Conservation (phyloP, 371 early-diverging fungal genomes). For the Dichotomocladium elegans region DNA sequence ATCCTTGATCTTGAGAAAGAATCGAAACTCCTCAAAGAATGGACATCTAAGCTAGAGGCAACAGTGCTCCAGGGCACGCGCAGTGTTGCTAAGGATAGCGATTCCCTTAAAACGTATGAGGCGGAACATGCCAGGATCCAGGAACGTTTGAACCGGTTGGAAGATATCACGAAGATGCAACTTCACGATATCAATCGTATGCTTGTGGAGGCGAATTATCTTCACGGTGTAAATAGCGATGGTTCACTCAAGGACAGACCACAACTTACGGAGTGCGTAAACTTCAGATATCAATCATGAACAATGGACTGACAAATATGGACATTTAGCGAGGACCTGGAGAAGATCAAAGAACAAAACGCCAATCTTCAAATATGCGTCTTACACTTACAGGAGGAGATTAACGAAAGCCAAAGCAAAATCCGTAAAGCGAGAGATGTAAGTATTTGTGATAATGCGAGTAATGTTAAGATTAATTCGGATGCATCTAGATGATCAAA, state of each 20-base stretch:
- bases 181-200: constrained; percentile 68
- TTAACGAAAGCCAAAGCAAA: constrained; percentile 64
- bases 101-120: constrained; percentile 33
- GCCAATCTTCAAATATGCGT: constrained; percentile 57
- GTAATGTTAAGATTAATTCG: not conserved
- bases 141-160: constrained; percentile 58
- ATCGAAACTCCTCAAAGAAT: constrained; percentile 29
- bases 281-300: not conserved
- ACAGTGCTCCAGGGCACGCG: constrained; percentile 35
- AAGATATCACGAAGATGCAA: constrained; percentile 62
- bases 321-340: constrained; percentile 30
- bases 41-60: constrained; percentile 24
- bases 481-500: constrained; percentile 34
- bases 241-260: constrained; percentile 26
- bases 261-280: constrained; percentile 38
- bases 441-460: constrained; percentile 1
- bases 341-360: constrained; percentile 59
- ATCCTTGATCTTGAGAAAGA: constrained; percentile 48
- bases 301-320: not conserved
- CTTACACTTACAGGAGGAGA: constrained; percentile 65
- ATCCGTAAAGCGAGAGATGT: constrained; percentile 79
- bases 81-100: constrained; percentile 29
- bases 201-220: constrained; percentile 56
- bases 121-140: constrained; percentile 54
- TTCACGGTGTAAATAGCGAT: constrained; percentile 40